Evolutionary conservation across 2,329 filamentous ascomycete genomes (phyloP).

Genomic region (Colletotrichum phormii): DNA sequence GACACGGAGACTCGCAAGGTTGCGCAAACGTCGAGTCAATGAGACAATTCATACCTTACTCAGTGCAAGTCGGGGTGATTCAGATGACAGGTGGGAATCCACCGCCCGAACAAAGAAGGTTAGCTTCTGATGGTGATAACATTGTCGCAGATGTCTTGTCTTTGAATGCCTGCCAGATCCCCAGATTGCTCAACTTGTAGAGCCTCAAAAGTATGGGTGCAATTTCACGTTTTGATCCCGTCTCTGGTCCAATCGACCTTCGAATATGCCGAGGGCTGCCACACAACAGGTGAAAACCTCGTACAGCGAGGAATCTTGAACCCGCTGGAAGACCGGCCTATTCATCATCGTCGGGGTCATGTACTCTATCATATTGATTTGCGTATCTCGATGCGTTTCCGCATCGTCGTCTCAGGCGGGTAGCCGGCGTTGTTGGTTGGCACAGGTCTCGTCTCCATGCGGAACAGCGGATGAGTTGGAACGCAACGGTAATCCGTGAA

Average conservation of each 20-base stretch:
- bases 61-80: not conserved
- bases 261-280: not conserved
- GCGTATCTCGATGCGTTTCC: not conserved
- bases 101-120: not conserved
- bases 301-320: not conserved
- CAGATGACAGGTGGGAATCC: not conserved
- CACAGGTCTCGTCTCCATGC: not conserved
- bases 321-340: not conserved
- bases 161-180: not conserved
- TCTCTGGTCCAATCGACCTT: not conserved
- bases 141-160: not conserved
- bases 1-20: not conserved
- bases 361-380: slow-evolving; percentile 9
- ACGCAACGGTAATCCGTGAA: not conserved
- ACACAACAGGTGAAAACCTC: not conserved
- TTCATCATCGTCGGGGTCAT: not conserved
- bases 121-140: not conserved
- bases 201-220: not conserved
- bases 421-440: not conserved
- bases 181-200: not conserved
- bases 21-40: not conserved
- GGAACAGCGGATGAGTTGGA: not conserved
- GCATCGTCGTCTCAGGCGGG: not conserved
- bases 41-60: not conserved
- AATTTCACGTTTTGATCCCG: not conserved